Conservation (phyloP, 768 basidiomycete genomes). For the Agaricus blazei region DNA sequence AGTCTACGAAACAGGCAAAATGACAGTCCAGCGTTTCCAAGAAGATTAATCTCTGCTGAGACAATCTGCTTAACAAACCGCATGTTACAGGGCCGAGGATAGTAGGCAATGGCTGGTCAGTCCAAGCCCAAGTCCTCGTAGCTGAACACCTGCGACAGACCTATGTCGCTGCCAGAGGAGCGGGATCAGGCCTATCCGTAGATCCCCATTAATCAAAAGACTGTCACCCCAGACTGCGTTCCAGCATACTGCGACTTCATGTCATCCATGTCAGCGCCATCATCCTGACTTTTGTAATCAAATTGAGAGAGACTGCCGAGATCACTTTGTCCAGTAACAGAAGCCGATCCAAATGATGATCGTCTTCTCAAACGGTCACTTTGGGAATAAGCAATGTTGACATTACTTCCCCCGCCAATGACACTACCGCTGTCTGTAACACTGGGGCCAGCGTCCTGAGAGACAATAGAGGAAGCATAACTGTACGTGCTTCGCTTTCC, state of each 20-base stretch:
- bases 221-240: conserved; percentile 81
- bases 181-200: background rate
- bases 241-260: conserved; percentile 87
- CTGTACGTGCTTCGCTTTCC: conserved; percentile 74
- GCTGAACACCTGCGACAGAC: background rate
- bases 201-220: conserved; percentile 51
- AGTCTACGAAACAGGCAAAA: background rate
- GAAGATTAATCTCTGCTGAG: background rate
- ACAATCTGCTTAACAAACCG: background rate
- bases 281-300: conserved; percentile 89
- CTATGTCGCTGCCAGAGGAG: background rate
- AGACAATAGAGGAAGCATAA: conserved; percentile 90
- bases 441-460: conserved; percentile 78
- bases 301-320: conserved; percentile 75
- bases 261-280: conserved; percentile 73
- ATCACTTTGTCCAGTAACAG: conserved; percentile 70
- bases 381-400: conserved; percentile 80
- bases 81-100: conserved; percentile 2
- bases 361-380: conserved; percentile 82
- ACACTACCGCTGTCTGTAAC: conserved; percentile 60
- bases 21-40: background rate
- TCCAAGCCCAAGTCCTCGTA: background rate
- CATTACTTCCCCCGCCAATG: conserved; percentile 45
- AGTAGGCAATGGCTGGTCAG: background rate
- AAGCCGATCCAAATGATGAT: conserved; percentile 64